Evolutionary conservation across 257 asterid species (phyloP).

Genomic region (Gardenia jasminoides): DNA sequence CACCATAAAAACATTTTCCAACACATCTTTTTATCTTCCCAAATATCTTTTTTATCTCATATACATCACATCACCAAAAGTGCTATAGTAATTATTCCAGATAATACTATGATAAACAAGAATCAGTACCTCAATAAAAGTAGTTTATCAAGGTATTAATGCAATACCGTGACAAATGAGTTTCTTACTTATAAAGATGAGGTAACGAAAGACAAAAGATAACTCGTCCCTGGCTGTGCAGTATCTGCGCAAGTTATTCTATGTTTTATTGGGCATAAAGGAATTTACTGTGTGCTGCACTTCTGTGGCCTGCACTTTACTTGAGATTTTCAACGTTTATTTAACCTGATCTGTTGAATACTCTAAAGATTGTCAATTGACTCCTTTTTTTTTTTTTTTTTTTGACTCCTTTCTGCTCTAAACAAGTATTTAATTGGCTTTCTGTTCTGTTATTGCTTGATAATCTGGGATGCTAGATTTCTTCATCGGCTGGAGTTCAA

Average conservation of each 20-base stretch:
- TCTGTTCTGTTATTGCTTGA: conserved; percentile 14
- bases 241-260: neutral
- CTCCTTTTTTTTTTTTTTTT: too few relatives aligned
- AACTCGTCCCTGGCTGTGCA: neutral
- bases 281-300: neutral
- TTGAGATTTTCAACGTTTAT: neutral
- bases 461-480: conserved; percentile 35
- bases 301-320: neutral
- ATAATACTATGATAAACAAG: too few relatives aligned
- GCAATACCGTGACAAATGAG: neutral
- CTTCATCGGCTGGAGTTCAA: conserved; percentile 20
- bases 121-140: neutral
- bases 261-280: neutral
- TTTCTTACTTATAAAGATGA: neutral
- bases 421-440: neutral
- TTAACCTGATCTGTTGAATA: neutral
- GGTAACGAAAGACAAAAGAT: neutral
- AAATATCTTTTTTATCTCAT: too few relatives aligned
- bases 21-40: too few relatives aligned
- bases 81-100: too few relatives aligned
- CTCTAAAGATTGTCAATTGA: neutral
- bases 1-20: too few relatives aligned
- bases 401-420: neutral
- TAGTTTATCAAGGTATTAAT: neutral
- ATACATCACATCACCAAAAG: too few relatives aligned